These are phyloP conservation scores for Cyberlindnera nakhonratchasimensis DNA, from an alignment of 805 yeast genomes.

Conservation along the genomic window DNA sequence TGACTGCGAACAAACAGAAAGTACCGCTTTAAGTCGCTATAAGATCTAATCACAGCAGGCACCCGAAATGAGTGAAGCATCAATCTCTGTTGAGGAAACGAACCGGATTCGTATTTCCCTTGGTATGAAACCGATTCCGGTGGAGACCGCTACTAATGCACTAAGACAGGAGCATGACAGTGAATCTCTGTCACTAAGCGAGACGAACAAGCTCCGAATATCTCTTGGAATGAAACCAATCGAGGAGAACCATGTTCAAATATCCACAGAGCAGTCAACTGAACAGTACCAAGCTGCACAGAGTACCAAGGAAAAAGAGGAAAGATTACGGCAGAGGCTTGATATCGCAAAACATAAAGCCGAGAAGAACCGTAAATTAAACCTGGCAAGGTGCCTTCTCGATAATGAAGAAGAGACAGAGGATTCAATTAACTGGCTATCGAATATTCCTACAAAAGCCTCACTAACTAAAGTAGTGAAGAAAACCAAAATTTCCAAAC, in stretches of 20 bases:
- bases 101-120: slow-evolving; percentile 47
- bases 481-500: not conserved
- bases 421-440: slow-evolving; percentile 24
- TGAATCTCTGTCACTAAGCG: slow-evolving; percentile 15
- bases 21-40: no score
- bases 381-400: slow-evolving; percentile 12
- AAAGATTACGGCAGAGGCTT: slow-evolving; percentile 13
- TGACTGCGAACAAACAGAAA: no score
- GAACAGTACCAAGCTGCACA: slow-evolving; percentile 15
- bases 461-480: not conserved
- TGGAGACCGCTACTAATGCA: not conserved
- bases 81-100: slow-evolving; percentile 48
- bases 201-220: slow-evolving; percentile 23
- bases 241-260: not conserved
- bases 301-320: slow-evolving; percentile 8
- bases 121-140: slow-evolving; percentile 51
- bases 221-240: slow-evolving; percentile 27
- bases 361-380: slow-evolving; percentile 15
- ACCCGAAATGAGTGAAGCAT: slow-evolving; percentile 21
- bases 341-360: slow-evolving; percentile 15
- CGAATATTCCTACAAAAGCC: slow-evolving; percentile 11
- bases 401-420: slow-evolving; percentile 15
- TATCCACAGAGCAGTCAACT: slow-evolving; percentile 6
- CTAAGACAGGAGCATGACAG: not conserved
- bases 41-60: no score